phyloP scores from a whole-genome alignment of 208 protist genomes.

The Trypanosoma conorhini region DNA sequence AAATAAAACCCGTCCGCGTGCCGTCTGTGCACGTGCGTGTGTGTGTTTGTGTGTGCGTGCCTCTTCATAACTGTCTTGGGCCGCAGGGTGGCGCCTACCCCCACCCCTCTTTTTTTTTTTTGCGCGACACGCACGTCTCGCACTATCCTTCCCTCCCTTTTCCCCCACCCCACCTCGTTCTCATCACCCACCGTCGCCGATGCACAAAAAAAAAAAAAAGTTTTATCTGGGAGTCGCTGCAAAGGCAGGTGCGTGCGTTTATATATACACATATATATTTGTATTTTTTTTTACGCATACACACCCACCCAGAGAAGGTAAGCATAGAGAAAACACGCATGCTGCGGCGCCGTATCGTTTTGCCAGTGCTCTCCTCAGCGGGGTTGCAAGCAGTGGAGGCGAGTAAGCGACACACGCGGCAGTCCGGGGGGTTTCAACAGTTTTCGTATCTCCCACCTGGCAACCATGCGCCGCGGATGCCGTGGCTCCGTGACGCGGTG shows the following conservation, averaged over 20 bases:
- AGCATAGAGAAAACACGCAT: conserved; percentile 22
- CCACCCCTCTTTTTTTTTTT: too few relatives aligned
- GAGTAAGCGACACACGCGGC: neutral
- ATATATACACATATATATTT: conserved; percentile 23
- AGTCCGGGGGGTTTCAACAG: neutral
- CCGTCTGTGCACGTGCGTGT: too few relatives aligned
- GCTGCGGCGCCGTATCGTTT: conserved; percentile 27
- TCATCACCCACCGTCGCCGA: neutral
- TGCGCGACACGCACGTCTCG: too few relatives aligned
- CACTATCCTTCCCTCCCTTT: conserved; percentile 19
- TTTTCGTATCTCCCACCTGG: conserved; percentile 60
- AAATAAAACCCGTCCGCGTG: too few relatives aligned
- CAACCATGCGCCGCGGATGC: conserved; percentile 43
- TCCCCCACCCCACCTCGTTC: neutral
- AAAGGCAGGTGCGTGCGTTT: conserved; percentile 4
- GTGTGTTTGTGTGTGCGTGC: too few relatives aligned
- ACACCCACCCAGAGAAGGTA: conserved; percentile 8
- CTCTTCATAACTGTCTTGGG: too few relatives aligned
- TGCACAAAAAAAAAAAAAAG: neutral
- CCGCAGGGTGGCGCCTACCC: too few relatives aligned
- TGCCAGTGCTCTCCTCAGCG: neutral
- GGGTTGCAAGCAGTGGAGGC: neutral
- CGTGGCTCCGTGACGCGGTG: conserved; percentile 45
- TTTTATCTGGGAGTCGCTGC: neutral
- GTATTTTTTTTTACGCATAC: conserved; percentile 6